Evolutionary conservation across 108 stramenopile genomes (phyloP).

Genomic region (Mayamaea pseudoterrestris): DNA sequence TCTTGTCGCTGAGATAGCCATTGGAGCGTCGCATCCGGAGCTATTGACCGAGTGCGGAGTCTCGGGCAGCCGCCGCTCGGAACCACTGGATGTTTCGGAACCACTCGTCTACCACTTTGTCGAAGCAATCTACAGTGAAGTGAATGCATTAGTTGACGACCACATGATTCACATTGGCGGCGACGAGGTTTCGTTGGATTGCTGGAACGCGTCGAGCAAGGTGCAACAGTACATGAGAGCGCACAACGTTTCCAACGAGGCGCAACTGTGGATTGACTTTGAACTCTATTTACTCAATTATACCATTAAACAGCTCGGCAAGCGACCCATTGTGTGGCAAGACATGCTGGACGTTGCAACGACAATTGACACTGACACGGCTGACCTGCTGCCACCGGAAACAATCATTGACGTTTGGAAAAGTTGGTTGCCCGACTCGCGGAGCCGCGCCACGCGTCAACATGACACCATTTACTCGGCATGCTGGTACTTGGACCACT

Average conservation of each 20-base stretch:
- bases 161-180: conserved; percentile 57
- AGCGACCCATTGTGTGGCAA: conserved; percentile 48
- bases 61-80: not conserved
- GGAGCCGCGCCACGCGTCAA: conserved; percentile 15
- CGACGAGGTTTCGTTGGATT: conserved; percentile 43
- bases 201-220: conserved; percentile 20
- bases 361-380: conserved; percentile 8
- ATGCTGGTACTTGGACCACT: conserved; percentile 63
- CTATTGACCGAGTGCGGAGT: not conserved
- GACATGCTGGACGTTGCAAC: conserved; percentile 48
- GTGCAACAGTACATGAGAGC: conserved; percentile 28
- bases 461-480: conserved; percentile 22
- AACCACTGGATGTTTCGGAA: conserved; percentile 25
- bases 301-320: conserved; percentile 8
- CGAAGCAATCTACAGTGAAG: conserved; percentile 21
- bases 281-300: conserved; percentile 18
- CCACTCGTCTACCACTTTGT: conserved; percentile 24
- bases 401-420: conserved; percentile 54
- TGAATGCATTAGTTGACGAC: conserved; percentile 27
- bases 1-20: conserved; percentile 1
- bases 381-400: not conserved
- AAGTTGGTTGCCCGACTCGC: conserved; percentile 19
- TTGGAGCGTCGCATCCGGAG: conserved; percentile 1
- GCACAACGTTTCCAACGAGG: conserved; percentile 13
- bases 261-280: conserved; percentile 26